A percentile compares a stretch with the other conserved stretches of the same genome.
These are phyloP conservation scores for Naganishia albida DNA, from an alignment of 1,284 basidiomycete genomes.

Conservation along the genomic window DNA sequence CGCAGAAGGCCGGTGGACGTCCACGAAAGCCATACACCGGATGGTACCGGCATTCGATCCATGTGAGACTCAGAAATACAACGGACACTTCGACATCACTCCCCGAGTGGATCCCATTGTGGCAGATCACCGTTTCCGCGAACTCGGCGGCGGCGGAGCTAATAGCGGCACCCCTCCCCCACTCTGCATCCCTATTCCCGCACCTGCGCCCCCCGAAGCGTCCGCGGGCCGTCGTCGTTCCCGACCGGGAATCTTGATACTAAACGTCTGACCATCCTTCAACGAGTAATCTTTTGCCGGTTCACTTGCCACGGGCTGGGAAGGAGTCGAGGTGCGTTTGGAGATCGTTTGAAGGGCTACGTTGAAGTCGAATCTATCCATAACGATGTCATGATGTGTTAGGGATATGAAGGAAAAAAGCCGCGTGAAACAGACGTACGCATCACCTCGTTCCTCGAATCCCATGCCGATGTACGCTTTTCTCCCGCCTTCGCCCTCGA, in stretches of 20 bases:
- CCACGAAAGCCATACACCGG: too few species aligned
- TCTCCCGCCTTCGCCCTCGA: conserved; percentile 76
- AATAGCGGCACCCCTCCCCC: conserved; percentile 31
- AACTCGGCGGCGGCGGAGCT: conserved; percentile 35
- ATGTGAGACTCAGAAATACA: too few species aligned
- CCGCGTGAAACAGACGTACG: conserved; percentile 59
- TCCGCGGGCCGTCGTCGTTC: conserved; percentile 39
- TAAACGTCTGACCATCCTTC: conserved; percentile 95
- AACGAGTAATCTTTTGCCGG: conserved; percentile 93
- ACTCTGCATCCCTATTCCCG: background rate
- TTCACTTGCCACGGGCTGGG: conserved; percentile 64
- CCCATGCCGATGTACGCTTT: conserved; percentile 93
- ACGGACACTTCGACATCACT: too few species aligned
- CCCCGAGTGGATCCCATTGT: background rate
- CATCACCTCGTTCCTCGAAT: conserved; percentile 84
- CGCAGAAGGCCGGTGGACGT: too few species aligned
- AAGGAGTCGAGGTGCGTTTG: conserved; percentile 62
- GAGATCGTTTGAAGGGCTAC: conserved; percentile 94
- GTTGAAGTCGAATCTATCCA: conserved; percentile 41
- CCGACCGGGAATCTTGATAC: conserved; percentile 79
- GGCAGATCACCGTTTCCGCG: conserved; percentile 29
- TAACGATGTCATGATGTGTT: background rate
- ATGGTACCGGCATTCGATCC: too few species aligned
- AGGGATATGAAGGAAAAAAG: conserved; percentile 1
- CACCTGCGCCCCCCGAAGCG: background rate